Evolutionary conservation across 139 green algal genomes (phyloP), one percentile per base, ranked within the genome.

Genomic region (Auxenochlorella pyrenoidosa): DNA sequence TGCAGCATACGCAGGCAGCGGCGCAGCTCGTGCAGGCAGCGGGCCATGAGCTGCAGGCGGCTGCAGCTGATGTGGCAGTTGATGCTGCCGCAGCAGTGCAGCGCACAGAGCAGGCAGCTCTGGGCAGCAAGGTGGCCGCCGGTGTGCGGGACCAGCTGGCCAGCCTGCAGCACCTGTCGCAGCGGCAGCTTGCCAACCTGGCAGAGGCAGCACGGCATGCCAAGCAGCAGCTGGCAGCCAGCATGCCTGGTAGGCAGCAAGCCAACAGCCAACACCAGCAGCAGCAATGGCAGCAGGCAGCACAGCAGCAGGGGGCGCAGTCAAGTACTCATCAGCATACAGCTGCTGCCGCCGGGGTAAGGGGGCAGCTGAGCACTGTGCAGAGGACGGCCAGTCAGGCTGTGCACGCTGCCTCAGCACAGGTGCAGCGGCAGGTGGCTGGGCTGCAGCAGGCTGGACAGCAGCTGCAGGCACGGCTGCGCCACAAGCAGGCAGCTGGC

Each of bases 171-270:
- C 26, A 66, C 59, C 58, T 88, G 19, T 71, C 58, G 1, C 58
- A 66, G 24, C 40, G 51, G 18, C 73, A 88, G 84, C 43, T 83
- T 13, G 58, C 58, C 36, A 88, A 83, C 59, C 59, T 88, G 73
- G 43, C 59, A 65, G 32, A n/a, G 59, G 84, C 84, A 6, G 73
- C 75, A 19, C 40, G 15, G 6, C 36, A 36, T 41, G 83, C 83
- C 63, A n/a, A 40, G 80, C 80, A 85, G 63, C 80, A 71, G 51
- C 30, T 85, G 28, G 63, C 54, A 13, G 38, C 58, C 34, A 22
- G n/a, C 19, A 16, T 68, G 54, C 54, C 78, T 34, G 34, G 36
- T 34, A 71, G 54, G 54, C 81, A 79, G 81, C 65, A 79, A 22
- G 44, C 43, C 38, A 5, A 21, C 41, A 13, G 41, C 75, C 47